A percentile compares a stretch with the other conserved stretches of the same genome.
Evolutionary conservation across 495 filamentous ascomycete species (phyloP).

Genomic region (Hypoxylon intermedium): DNA sequence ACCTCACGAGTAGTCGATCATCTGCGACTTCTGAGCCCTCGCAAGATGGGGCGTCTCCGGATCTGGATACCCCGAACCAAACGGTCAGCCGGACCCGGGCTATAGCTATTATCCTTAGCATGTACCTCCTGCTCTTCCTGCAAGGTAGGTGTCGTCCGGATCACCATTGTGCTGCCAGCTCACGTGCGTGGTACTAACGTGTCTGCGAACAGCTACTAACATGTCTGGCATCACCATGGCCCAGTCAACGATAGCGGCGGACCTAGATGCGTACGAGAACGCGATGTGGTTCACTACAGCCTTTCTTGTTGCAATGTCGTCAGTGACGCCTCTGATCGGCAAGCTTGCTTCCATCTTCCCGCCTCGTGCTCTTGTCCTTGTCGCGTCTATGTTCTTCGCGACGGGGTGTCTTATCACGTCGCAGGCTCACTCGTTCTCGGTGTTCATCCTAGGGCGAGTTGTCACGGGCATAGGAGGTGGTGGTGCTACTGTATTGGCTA

Average conservation of each 20-base stretch:
- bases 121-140: constrained; percentile 56
- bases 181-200: constrained; percentile 8
- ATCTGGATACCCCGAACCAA: constrained; percentile 41
- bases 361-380: constrained; percentile 65
- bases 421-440: constrained; percentile 58
- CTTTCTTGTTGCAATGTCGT: constrained; percentile 75
- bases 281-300: constrained; percentile 79
- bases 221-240: constrained; percentile 78
- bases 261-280: constrained; percentile 72
- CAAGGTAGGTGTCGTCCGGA: constrained; percentile 44
- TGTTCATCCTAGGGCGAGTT: constrained; percentile 71
- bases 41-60: constrained; percentile 18
- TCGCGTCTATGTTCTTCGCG: constrained; percentile 62
- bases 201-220: constrained; percentile 63
- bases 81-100: constrained; percentile 32
- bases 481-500: constrained; percentile 68
- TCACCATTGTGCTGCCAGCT: not conserved
- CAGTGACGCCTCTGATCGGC: constrained; percentile 68
- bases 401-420: constrained; percentile 69
- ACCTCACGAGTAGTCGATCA: constrained; percentile 7
- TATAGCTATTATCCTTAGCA: constrained; percentile 48
- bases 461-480: constrained; percentile 70
- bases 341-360: constrained; percentile 73
- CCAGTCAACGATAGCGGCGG: constrained; percentile 72
- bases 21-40: constrained; percentile 16